Conservation (phyloP, 495 filamentous ascomycete species). For the Talaromyces liani region DNA sequence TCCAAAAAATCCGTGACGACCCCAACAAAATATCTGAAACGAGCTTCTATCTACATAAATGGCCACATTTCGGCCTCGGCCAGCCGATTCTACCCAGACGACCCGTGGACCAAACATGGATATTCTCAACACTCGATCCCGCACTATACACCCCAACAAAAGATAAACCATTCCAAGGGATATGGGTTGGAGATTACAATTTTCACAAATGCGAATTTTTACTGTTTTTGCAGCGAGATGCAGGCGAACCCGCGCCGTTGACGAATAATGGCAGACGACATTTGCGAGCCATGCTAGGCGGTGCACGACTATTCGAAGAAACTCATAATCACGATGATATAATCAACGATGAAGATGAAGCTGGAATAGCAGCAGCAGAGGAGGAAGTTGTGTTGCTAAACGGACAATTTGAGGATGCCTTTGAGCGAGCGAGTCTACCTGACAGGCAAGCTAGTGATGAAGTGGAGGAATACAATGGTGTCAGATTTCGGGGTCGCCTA, state of each 20-base stretch:
- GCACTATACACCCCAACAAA: constrained; percentile 66
- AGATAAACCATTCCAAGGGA: constrained; percentile 75
- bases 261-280: neutral
- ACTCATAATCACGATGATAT: constrained; percentile 7
- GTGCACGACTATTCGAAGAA: constrained; percentile 2
- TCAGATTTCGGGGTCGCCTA: constrained; percentile 48
- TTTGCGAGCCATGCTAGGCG: neutral
- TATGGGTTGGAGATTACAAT: constrained; percentile 89
- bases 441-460: neutral
- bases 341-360: neutral
- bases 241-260: neutral
- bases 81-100: constrained; percentile 27
- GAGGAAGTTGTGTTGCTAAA: neutral
- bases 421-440: neutral
- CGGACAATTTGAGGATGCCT: neutral
- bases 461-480: constrained; percentile 11
- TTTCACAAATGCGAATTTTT: constrained; percentile 86
- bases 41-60: constrained; percentile 66
- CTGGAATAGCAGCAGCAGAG: neutral
- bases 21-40: constrained; percentile 50
- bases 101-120: constrained; percentile 60
- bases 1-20: constrained; percentile 8
- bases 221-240: constrained; percentile 64
- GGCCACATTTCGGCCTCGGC: constrained; percentile 48
- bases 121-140: constrained; percentile 68